Conservation (phyloP, 1,284 basidiomycete species). For the Malassezia vespertilionis region DNA sequence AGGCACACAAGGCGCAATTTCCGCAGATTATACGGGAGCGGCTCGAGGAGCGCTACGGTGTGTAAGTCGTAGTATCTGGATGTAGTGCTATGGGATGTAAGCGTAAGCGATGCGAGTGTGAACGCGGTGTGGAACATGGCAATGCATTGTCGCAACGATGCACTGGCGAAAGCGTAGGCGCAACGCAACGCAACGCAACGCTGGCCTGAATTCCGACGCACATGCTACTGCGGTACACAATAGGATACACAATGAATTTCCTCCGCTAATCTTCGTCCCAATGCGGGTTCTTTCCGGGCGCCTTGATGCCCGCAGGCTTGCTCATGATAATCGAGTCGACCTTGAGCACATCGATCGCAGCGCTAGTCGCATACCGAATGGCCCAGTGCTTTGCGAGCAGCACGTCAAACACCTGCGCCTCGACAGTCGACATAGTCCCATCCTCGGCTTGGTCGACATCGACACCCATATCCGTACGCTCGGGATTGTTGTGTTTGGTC, state of each 20-base stretch:
- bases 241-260: too few relatives aligned
- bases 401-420: slow-evolving; percentile 55
- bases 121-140: too few relatives aligned
- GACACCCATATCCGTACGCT: slow-evolving; percentile 61
- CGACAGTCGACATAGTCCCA: slow-evolving; percentile 29
- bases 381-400: slow-evolving; percentile 82
- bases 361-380: slow-evolving; percentile 76
- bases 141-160: too few relatives aligned
- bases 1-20: slow-evolving; percentile 36
- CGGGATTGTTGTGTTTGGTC: slow-evolving; percentile 67
- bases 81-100: too few relatives aligned
- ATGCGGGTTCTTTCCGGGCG: slow-evolving; percentile 42
- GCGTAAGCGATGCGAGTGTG: too few relatives aligned
- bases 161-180: too few relatives aligned
- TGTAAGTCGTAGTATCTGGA: slow-evolving; percentile 2
- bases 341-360: slow-evolving; percentile 80
- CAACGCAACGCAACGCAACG: too few relatives aligned
- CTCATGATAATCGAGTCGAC: slow-evolving; percentile 95
- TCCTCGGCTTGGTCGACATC: slow-evolving; percentile 61
- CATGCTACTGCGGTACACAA: too few relatives aligned
- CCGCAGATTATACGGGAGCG: slow-evolving; percentile 38
- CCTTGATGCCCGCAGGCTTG: slow-evolving; percentile 47
- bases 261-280: slow-evolving; percentile 44
- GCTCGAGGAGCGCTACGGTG: slow-evolving; percentile 18
- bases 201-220: too few relatives aligned